These are phyloP conservation scores for Dioscorea dumetorum DNA, from an alignment of 106 monocot genomes.

Conservation along the genomic window DNA sequence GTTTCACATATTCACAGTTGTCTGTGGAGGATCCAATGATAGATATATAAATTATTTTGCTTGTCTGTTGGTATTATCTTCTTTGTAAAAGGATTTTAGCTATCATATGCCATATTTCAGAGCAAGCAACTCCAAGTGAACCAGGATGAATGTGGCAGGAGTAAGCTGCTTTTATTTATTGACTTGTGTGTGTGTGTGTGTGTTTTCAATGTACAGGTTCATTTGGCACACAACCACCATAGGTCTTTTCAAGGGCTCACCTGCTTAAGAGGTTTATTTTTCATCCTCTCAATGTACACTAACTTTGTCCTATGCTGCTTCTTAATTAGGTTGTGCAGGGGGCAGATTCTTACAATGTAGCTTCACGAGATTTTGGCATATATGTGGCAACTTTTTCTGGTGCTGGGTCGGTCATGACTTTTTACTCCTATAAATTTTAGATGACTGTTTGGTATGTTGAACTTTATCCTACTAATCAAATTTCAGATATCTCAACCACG, in stretches of 20 bases:
- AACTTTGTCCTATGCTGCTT: neutral
- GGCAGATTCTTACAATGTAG: slow-evolving; percentile 85
- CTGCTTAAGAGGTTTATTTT: slow-evolving; percentile 76
- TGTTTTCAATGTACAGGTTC: slow-evolving; percentile 77
- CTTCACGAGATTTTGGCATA: slow-evolving; percentile 97
- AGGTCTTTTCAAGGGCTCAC: slow-evolving; percentile 94
- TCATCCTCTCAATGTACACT: neutral
- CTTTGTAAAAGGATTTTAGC: too few relatives aligned
- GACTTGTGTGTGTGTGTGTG: too few relatives aligned
- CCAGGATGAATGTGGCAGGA: too few relatives aligned
- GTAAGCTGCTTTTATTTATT: neutral
- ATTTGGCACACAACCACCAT: slow-evolving; percentile 97
- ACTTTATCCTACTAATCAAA: too few relatives aligned
- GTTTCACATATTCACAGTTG: too few relatives aligned
- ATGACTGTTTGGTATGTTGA: neutral
- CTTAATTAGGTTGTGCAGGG: slow-evolving; percentile 91
- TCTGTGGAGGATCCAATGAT: too few relatives aligned
- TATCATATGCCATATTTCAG: too few relatives aligned
- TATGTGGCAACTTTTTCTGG: slow-evolving; percentile 89
- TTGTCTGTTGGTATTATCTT: too few relatives aligned
- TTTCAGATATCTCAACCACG: too few relatives aligned
- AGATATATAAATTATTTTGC: too few relatives aligned
- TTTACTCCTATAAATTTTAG: neutral
- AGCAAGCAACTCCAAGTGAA: too few relatives aligned
- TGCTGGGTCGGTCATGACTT: slow-evolving; percentile 75